Base-by-base conservation (phyloP, 83 land plant species). In the Isoetes engelmannii region DNA sequence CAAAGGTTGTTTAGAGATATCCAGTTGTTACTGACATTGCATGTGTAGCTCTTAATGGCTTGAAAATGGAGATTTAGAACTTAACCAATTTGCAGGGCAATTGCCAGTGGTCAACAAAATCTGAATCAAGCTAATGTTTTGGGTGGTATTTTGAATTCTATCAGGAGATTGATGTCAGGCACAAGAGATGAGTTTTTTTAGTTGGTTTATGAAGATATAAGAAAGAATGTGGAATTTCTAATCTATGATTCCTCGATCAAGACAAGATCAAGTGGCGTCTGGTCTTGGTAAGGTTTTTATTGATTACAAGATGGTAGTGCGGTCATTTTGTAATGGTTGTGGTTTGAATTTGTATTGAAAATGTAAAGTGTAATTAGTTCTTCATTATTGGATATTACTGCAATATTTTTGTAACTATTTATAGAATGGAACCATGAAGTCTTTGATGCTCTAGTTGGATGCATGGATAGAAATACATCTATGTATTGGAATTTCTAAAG, bases 11-110 rank as follows among this genome's bases (percentile, higher is more conserved):
- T 42, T 88, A 91, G 48, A 49, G 83, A 81, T 89, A 88, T 77
- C 83, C 91, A 13, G 70, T 86, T 19, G 94, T 92, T 45, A 92
- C 86, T 55, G 97, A 89, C 67, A 83, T 92, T 68, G 97, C 97
- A 45, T 89, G 94, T 69, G 94, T 90, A 45, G 93, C 97, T 55
- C 72, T 91, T 5, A 91, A 91, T 76, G 93, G 97, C 37, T 76
- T 91, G 12, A 88, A 91, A 69, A 91, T 91, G 93, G 97, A 93
- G 2, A 93, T n/a, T 88, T 63, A 81, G 89, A 17, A 92, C 94
- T 55, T 80, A 89, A 47, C 89, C 87, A 44, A 91, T 89, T 15
- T 80, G 89, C 17, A 86, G 95, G 13, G 95, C 94, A 28, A 81
- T 90, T 56, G 83, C 75, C 55, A 80, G 86, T 60, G 71, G 81